A percentile compares a stretch with the other conserved stretches of the same genome.
These are phyloP conservation scores for Smallanthus sonchifolius DNA, from an alignment of 129 eudicot species.

Conservation along the genomic window DNA sequence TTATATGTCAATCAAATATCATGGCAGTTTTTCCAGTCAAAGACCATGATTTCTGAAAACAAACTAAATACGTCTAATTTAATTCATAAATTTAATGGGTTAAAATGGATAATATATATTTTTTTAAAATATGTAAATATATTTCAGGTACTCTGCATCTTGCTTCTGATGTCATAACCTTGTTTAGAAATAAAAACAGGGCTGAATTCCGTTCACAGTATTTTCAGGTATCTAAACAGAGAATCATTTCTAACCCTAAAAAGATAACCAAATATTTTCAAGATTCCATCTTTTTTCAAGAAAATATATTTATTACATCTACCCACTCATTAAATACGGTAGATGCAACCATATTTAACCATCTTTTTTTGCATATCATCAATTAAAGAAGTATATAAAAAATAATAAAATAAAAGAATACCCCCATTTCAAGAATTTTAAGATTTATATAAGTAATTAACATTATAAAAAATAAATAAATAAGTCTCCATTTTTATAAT, in stretches of 20 bases:
- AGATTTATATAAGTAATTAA: neutral
- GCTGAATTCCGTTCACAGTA: constrained; percentile 32
- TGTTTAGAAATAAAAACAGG: constrained; percentile 36
- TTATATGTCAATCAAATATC: neutral
- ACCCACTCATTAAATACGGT: constrained; percentile 34
- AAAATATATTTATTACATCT: constrained; percentile 32
- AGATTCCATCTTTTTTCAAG: constrained; percentile 39
- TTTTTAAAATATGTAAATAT: neutral
- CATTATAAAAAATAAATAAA: neutral
- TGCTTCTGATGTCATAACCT: constrained; percentile 22
- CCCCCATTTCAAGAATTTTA: neutral
- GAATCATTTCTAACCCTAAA: constrained; percentile 26
- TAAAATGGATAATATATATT: neutral
- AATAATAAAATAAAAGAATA: neutral
- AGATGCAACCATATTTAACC: constrained; percentile 35
- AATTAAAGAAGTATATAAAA: constrained; percentile 3
- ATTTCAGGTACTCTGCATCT: constrained; percentile 18
- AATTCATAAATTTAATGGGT: neutral
- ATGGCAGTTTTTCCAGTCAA: neutral
- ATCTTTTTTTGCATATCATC: constrained; percentile 9
- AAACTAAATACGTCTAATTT: neutral
- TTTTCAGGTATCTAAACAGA: constrained; percentile 36
- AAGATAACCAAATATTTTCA: constrained; percentile 25
- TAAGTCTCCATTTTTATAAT: neutral
- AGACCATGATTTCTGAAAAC: neutral